Evolutionary conservation across 139 green algal species (phyloP).

Genomic region (Asterochloris erici): DNA sequence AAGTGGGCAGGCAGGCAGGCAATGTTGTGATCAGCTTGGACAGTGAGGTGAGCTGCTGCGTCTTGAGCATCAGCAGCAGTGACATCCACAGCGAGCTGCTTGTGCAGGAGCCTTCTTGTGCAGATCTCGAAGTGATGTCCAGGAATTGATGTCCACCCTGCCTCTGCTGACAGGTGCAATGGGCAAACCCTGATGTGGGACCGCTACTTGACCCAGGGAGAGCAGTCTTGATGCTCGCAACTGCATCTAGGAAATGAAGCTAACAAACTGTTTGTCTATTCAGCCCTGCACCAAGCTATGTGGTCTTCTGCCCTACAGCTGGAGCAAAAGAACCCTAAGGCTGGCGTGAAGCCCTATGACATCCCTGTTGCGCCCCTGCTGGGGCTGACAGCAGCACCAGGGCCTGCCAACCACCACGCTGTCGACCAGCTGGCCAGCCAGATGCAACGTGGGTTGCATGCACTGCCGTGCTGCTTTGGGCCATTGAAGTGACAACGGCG

Average conservation of each 20-base stretch:
- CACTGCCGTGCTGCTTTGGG: background rate
- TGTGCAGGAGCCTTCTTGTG: no score
- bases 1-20: no score
- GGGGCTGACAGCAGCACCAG: background rate
- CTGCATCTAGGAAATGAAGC: background rate
- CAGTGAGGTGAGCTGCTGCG: no score
- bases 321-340: background rate
- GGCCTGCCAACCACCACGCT: background rate
- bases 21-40: no score
- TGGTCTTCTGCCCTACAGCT: background rate
- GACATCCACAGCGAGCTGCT: no score
- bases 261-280: background rate
- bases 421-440: background rate
- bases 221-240: background rate
- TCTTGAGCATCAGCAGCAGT: no score
- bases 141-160: no score
- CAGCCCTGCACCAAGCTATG: background rate
- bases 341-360: constrained; percentile 4
- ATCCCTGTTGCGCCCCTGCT: constrained; percentile 1
- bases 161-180: background rate
- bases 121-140: no score
- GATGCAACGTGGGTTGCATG: background rate
- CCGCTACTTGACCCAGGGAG: background rate
- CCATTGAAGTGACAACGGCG: background rate
- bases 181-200: background rate